Percentiles rank a stretch among this genome's conserved stretches.
These are phyloP conservation scores for Tricholoma terreum DNA, from an alignment of 768 basidiomycete species.

Conservation along the genomic window DNA sequence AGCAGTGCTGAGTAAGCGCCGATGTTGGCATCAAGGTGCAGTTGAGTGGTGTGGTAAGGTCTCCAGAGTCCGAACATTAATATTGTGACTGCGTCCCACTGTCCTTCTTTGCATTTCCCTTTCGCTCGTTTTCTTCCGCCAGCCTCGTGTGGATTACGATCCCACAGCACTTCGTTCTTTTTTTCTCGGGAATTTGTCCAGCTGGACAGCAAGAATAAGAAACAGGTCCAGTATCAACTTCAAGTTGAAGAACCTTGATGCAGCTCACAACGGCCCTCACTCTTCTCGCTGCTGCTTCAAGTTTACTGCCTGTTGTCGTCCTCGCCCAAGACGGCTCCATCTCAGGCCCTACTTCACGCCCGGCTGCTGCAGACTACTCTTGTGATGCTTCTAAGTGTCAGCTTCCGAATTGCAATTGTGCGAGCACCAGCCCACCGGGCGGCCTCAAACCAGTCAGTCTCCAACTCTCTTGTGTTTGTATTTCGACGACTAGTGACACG, in stretches of 20 bases:
- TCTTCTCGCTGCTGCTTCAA: slow-evolving; percentile 20
- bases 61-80: too few relatives aligned
- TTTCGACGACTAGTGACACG: slow-evolving; percentile 1
- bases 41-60: too few relatives aligned
- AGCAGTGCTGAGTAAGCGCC: too few relatives aligned
- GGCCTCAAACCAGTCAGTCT: slow-evolving; percentile 59
- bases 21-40: too few relatives aligned
- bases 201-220: too few relatives aligned
- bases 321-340: slow-evolving; percentile 52
- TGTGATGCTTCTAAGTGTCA: slow-evolving; percentile 65
- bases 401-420: slow-evolving; percentile 71
- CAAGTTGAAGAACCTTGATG: slow-evolving; percentile 3
- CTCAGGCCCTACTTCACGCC: slow-evolving; percentile 49
- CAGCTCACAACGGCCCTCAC: slow-evolving; percentile 15
- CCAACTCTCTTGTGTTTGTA: background rate
- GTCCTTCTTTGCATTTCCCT: too few relatives aligned
- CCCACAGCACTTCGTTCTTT: too few relatives aligned
- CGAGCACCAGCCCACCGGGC: slow-evolving; percentile 70
- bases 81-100: too few relatives aligned
- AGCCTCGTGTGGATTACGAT: too few relatives aligned
- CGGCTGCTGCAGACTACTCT: slow-evolving; percentile 61
- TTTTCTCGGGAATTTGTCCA: too few relatives aligned
- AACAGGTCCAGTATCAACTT: too few relatives aligned
- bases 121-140: too few relatives aligned
- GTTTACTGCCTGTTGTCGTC: slow-evolving; percentile 34